Evolutionary conservation across 305 asterid species (phyloP).

Genomic region (Solanum hybrid): DNA sequence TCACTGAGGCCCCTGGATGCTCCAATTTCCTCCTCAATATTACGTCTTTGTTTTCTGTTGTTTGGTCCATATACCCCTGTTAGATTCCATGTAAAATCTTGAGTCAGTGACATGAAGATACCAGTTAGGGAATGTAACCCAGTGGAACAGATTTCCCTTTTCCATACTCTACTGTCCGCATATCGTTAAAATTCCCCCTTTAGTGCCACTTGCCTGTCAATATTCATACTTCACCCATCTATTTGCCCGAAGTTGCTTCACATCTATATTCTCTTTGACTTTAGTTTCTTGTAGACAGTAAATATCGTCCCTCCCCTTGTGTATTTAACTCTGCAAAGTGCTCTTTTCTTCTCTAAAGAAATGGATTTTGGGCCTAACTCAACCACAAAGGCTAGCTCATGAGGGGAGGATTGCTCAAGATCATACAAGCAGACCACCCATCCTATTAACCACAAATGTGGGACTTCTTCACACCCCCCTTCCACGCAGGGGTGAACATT

Average conservation of each 20-base stretch:
- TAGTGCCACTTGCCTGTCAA: not conserved
- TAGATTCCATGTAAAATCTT: not conserved
- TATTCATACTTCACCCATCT: not conserved
- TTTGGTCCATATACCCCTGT: not conserved
- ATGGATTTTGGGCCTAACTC: not conserved
- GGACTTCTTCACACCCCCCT: not conserved
- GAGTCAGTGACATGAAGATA: not conserved
- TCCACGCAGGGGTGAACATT: not conserved
- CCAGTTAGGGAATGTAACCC: not conserved
- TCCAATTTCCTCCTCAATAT: not conserved
- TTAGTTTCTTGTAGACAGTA: not conserved
- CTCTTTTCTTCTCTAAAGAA: not conserved
- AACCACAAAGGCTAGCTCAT: not conserved
- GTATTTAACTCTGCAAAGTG: not conserved
- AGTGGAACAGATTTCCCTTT: not conserved
- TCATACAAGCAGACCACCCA: not conserved
- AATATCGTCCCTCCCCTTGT: not conserved
- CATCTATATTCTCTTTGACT: not conserved
- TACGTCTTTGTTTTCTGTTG: not conserved
- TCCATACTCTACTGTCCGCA: not conserved
- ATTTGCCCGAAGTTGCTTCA: not conserved
- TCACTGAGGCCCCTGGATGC: too few relatives aligned
- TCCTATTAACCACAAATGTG: not conserved
- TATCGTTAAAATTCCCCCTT: not conserved
- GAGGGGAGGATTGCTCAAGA: not conserved